Conservation (phyloP, 179 eudicot genomes). For the Heliamphora pulchella region DNA sequence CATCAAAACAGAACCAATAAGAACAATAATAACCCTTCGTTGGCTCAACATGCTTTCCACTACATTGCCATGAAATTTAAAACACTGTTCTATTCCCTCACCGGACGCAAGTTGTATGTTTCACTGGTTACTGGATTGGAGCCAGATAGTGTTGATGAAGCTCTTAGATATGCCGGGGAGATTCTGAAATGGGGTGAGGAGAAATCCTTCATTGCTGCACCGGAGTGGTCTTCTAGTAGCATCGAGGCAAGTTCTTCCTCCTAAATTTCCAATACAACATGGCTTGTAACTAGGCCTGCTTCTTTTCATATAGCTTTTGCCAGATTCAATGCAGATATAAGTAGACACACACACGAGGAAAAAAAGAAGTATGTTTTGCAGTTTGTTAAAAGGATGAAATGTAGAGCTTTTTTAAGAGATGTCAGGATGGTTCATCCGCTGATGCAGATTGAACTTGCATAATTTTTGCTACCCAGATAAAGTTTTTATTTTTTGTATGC, state of each 20-base stretch:
- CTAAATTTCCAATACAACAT: conserved; percentile 1
- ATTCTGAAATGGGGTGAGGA: conserved; percentile 76
- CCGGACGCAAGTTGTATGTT: conserved; percentile 65
- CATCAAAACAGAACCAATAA: conserved; percentile 27
- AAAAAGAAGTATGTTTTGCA: neutral
- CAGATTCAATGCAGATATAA: neutral
- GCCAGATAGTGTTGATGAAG: conserved; percentile 54
- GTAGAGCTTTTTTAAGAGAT: neutral
- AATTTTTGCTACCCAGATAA: neutral
- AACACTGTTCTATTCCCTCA: conserved; percentile 43
- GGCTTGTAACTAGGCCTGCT: neutral
- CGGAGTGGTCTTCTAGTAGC: conserved; percentile 43
- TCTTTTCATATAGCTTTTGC: neutral
- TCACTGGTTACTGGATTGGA: conserved; percentile 57
- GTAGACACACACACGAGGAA: neutral
- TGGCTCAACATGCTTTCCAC: conserved; percentile 69
- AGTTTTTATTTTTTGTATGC: neutral
- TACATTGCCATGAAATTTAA: conserved; percentile 75
- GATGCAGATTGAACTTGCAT: neutral
- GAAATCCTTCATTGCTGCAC: conserved; percentile 30
- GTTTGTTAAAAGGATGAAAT: neutral
- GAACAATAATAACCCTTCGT: conserved; percentile 39
- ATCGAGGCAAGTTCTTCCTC: conserved; percentile 39
- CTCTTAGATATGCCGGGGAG: conserved; percentile 60
- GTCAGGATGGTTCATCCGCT: neutral